Percentiles rank a stretch among this genome's conserved stretches.
Evolutionary conservation across 305 asterid species (phyloP).

Genomic region (Fraxinus baroniana): DNA sequence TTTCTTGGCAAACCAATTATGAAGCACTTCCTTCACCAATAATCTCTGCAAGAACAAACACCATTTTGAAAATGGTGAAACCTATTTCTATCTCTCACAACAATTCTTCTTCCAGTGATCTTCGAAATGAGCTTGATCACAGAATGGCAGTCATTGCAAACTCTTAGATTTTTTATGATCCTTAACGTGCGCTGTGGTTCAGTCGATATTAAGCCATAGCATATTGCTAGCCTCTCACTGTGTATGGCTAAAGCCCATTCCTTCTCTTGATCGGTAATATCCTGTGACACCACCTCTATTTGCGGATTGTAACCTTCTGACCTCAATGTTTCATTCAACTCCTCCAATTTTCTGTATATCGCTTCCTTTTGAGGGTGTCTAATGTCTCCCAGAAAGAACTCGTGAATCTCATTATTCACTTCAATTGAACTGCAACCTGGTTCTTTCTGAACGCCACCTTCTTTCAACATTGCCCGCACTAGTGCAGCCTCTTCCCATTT

Average conservation of each 20-base stretch:
- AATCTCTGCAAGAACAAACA: conserved; percentile 52
- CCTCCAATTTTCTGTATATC: conserved; percentile 40
- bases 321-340: conserved; percentile 31
- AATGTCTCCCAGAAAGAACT: conserved; percentile 52
- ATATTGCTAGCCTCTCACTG: conserved; percentile 59
- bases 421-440: conserved; percentile 59
- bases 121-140: conserved; percentile 47
- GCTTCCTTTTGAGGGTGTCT: conserved; percentile 48
- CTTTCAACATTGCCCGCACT: conserved; percentile 40
- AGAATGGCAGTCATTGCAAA: conserved; percentile 54
- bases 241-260: conserved; percentile 45
- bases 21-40: conserved; percentile 36
- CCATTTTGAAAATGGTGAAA: conserved; percentile 58
- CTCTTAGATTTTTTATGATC: conserved; percentile 49
- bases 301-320: conserved; percentile 45
- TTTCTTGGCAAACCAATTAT: not conserved
- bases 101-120: conserved; percentile 32
- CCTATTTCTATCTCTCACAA: conserved; percentile 50
- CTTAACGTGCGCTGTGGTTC: conserved; percentile 29
- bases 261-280: conserved; percentile 40
- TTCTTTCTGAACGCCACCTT: conserved; percentile 40
- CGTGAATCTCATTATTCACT: conserved; percentile 43
- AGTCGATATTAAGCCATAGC: conserved; percentile 50
- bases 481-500: conserved; percentile 46
- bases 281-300: conserved; percentile 38